Evolutionary conservation across 2,329 filamentous ascomycete genomes (phyloP), one percentile per base, ranked within the genome.

Genomic region (Scolecobasidium constrictum): DNA sequence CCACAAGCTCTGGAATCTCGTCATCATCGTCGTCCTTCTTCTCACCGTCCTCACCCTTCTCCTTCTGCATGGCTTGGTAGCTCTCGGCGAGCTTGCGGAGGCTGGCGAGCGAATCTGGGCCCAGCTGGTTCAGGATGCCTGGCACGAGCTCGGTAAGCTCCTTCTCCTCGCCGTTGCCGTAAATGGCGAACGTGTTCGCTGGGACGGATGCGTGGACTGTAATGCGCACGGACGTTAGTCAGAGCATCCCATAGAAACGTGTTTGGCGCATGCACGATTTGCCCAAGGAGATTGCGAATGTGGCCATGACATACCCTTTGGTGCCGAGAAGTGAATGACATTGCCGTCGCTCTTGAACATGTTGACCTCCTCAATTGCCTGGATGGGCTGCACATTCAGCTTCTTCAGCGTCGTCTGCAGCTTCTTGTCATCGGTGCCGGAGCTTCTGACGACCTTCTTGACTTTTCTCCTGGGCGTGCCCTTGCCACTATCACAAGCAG

Each of bases 281-380:
- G 11, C 26, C 26, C n/a, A n/a, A n/a, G 26, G 11, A 31, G 11
- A 31, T 11, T 31, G 11, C 26, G 13, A 31, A 21, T 16, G 23
- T 35, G 17, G 36, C 57, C 33, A 35, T 3, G 31, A 73, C 78
- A 62, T 72, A 96, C 92, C 92, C 77, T 95, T 95, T 57, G 92
- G 92, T 61, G 86, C 86, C 59, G 86, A 83, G 67, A 98, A 98
- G 79, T 98, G 92, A 63, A 98, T 96, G 68, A 98, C 92, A 69
- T 98, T 98, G 68, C 92, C 92, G 66, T 98, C 92, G 65, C 85
- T 83, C 84, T 98, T 98, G 83, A 98, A 98, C 92, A 98, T 98
- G 83, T 98, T 98, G 67, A 98, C 92, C 77, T 98, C 92, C 81
- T 98, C 92, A 60, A 98, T 98, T 54, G 85, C 86, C 75, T 94